Evolutionary conservation across 2,329 filamentous ascomycete species (phyloP), one percentile per base, ranked within the genome.

Genomic region (Plenodomus biglobosus): DNA sequence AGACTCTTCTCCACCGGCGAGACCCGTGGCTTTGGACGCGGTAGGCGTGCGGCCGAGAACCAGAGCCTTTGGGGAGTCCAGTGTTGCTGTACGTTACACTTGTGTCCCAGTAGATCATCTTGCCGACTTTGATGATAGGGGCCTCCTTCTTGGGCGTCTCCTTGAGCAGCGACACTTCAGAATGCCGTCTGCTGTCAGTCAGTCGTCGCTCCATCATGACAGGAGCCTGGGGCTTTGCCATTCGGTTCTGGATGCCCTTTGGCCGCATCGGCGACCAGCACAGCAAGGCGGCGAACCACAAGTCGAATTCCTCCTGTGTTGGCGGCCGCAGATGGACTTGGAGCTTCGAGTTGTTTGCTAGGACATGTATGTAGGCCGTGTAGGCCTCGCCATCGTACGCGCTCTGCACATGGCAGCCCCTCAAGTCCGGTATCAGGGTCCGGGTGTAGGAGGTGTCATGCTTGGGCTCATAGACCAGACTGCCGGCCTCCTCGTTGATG

Each of bases 111-210:
- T 95, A 79, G 65, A 78, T 76, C 77, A 80, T 80, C 59, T 78
- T 78, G 27, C 77, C 77, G 47, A 96, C 90, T 69, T 97, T 99
- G 76, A 97, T 97, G 57, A 97, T 94, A 46, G 87, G 85, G 3
- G 84, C 82, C 53, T 90, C 86, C 38, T 62, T 64, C 43, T 64
- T 94, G 44, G 87, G 84, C 8, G 84, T 80, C 48, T 90, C 86
- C 65, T 86, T 94, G 21, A 80, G 75, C 21, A 78, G 64, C 2
- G 79, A 78, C 19, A 76, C 74, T 46, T 78, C 76, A 16, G 77
- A 77, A 57, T 77, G 74, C 43, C 80, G 69, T 52, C 78, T 66
- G 64, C 72, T 70, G 58, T 76, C 69, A 19, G 63, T 57, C 20
- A 72, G 59, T 13, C 68, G 59, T 19, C 71, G 63, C 52, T 72